A percentile compares a stretch with the other conserved stretches of the same genome.
These are phyloP conservation scores for Tylopilus rubrobrunneus DNA, from an alignment of 768 basidiomycete genomes.

Conservation along the genomic window DNA sequence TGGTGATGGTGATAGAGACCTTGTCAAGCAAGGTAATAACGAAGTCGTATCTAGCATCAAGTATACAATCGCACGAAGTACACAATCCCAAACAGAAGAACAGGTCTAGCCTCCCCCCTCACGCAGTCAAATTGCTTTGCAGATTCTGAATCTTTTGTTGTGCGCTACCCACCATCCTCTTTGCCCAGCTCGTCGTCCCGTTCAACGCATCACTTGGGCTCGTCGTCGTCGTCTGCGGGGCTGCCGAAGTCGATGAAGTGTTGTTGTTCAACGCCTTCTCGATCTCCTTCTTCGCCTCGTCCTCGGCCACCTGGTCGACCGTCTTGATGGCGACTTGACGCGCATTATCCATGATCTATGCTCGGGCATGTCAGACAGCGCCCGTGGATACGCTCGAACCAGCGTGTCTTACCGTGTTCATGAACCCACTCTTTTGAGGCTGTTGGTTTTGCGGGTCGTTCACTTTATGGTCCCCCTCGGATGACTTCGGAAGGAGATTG, in stretches of 20 bases:
- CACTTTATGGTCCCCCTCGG: neutral
- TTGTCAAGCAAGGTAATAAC: too few relatives aligned
- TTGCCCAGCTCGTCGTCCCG: constrained; percentile 16
- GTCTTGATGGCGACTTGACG: constrained; percentile 7
- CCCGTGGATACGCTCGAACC: neutral
- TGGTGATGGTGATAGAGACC: too few relatives aligned
- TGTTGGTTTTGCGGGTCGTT: neutral
- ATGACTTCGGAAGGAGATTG: constrained; percentile 1
- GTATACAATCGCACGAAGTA: neutral
- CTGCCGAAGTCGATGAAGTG: too few relatives aligned
- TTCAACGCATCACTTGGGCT: neutral
- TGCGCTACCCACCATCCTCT: constrained; percentile 6
- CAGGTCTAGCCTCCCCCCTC: neutral
- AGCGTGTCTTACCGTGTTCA: constrained; percentile 2
- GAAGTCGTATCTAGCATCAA: too few relatives aligned
- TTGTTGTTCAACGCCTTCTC: neutral
- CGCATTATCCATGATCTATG: neutral
- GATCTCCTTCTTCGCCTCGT: constrained; percentile 10
- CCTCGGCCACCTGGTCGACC: constrained; percentile 6
- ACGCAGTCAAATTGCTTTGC: neutral
- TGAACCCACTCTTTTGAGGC: constrained; percentile 3
- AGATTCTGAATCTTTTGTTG: constrained; percentile 12
- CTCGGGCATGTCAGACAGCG: neutral
- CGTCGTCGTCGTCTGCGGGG: neutral
- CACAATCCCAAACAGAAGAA: neutral